Conservation (phyloP, 257 asterid genomes). For the Echium plantagineum region DNA sequence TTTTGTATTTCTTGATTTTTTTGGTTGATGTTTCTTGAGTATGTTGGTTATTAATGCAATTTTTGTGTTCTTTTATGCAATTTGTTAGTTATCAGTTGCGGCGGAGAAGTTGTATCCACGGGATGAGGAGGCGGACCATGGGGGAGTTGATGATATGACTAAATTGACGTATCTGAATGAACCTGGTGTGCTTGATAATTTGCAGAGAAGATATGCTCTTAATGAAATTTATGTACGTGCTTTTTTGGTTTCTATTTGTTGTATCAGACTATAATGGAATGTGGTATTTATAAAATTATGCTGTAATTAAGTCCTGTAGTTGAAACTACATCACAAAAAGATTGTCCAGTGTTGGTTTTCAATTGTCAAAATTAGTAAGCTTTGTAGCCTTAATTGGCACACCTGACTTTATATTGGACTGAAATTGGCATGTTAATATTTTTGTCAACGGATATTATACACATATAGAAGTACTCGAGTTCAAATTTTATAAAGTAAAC, state of each 20-base stretch:
- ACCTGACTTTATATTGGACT: too few relatives aligned
- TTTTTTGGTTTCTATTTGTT: not conserved
- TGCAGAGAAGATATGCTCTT: conserved; percentile 71
- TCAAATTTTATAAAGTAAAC: too few relatives aligned
- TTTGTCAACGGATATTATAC: too few relatives aligned
- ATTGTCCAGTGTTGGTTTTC: too few relatives aligned
- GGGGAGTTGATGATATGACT: conserved; percentile 98
- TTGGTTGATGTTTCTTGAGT: not conserved
- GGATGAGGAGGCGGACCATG: conserved; percentile 84
- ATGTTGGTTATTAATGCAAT: not conserved
- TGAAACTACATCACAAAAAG: too few relatives aligned
- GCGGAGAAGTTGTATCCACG: conserved; percentile 68
- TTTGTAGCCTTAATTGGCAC: too few relatives aligned
- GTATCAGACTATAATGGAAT: not conserved
- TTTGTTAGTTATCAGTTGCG: conserved; percentile 39
- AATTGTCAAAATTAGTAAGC: too few relatives aligned
- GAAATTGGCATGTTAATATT: too few relatives aligned
- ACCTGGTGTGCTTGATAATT: conserved; percentile 93
- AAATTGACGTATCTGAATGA: conserved; percentile 86
- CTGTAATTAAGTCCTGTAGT: not conserved
- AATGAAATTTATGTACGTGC: conserved; percentile 85
- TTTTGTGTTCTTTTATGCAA: not conserved
- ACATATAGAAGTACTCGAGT: too few relatives aligned
- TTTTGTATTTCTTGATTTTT: not conserved
- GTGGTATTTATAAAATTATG: not conserved